These are phyloP conservation scores for Podosphaera aphanis DNA, from an alignment of 2,329 filamentous ascomycete species.

Conservation along the genomic window DNA sequence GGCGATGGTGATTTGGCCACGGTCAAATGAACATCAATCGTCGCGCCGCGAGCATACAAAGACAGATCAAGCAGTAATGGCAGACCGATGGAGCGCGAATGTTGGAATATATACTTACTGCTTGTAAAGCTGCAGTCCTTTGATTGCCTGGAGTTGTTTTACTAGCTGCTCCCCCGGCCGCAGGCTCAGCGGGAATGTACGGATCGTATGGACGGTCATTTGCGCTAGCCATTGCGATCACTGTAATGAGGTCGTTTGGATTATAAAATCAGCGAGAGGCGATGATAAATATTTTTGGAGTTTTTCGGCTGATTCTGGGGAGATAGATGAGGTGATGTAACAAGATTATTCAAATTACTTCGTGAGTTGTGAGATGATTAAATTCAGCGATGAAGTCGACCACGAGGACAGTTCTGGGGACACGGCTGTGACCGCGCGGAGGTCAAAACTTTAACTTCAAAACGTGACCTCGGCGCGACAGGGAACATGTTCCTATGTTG, in stretches of 20 bases:
- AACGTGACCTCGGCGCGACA: background rate
- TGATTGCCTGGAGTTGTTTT: slow-evolving; percentile 26
- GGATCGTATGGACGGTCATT: slow-evolving; percentile 15
- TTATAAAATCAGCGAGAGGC: background rate
- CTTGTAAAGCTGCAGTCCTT: slow-evolving; percentile 54
- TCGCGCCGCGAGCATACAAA: too few relatives aligned
- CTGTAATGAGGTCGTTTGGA: background rate
- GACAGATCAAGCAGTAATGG: too few relatives aligned
- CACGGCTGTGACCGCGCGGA: background rate
- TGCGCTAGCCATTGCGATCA: slow-evolving; percentile 12
- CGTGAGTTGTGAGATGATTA: too few relatives aligned
- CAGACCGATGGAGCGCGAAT: too few relatives aligned
- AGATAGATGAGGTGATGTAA: background rate
- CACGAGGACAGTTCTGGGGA: background rate
- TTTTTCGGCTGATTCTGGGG: background rate
- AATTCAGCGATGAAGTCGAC: background rate
- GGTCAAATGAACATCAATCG: too few relatives aligned
- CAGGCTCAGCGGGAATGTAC: slow-evolving; percentile 13
- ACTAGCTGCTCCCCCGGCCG: slow-evolving; percentile 10
- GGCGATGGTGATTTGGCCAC: too few relatives aligned
- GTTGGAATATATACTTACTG: slow-evolving; percentile 34
- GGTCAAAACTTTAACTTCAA: background rate
- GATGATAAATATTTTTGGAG: background rate
- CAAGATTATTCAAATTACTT: background rate
- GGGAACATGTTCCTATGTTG: background rate